Evolutionary conservation across 2,329 filamentous ascomycete genomes (phyloP).

Genomic region (Exophiala viscosa): DNA sequence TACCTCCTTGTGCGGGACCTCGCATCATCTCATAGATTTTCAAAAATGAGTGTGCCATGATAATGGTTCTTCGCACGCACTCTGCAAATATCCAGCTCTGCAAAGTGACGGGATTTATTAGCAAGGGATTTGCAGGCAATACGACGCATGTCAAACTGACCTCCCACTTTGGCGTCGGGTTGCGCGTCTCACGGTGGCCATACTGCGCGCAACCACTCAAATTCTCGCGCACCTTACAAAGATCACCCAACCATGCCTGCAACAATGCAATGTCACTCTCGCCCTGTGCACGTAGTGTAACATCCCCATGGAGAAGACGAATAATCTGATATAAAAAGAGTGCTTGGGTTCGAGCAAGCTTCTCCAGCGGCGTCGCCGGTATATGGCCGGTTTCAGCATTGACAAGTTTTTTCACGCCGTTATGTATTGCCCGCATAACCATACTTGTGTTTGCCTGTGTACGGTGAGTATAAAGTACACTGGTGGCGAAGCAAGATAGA

Average conservation of each 20-base stretch:
- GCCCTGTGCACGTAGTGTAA: background rate
- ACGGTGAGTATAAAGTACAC: background rate
- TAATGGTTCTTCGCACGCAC: constrained; percentile 1
- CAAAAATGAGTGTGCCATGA: constrained; percentile 1
- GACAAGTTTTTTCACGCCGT: background rate
- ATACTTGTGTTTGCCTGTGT: background rate
- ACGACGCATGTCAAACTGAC: background rate
- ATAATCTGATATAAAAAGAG: background rate
- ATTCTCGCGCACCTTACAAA: constrained; percentile 2
- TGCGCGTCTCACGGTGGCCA: no score
- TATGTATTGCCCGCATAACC: background rate
- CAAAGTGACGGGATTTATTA: background rate
- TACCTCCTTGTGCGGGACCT: background rate
- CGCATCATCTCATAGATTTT: constrained; percentile 1
- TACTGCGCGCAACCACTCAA: background rate
- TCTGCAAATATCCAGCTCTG: constrained; percentile 5
- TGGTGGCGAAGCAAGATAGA: constrained; percentile 3
- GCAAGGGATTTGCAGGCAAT: background rate
- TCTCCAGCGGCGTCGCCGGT: background rate
- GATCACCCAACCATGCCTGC: constrained; percentile 1
- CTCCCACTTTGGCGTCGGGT: background rate
- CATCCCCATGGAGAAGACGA: background rate
- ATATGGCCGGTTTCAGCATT: background rate
- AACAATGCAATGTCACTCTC: background rate
- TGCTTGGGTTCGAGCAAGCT: background rate